phyloP scores from a whole-genome alignment of 139 green algal species.

The Monoraphidium neglectum region DNA sequence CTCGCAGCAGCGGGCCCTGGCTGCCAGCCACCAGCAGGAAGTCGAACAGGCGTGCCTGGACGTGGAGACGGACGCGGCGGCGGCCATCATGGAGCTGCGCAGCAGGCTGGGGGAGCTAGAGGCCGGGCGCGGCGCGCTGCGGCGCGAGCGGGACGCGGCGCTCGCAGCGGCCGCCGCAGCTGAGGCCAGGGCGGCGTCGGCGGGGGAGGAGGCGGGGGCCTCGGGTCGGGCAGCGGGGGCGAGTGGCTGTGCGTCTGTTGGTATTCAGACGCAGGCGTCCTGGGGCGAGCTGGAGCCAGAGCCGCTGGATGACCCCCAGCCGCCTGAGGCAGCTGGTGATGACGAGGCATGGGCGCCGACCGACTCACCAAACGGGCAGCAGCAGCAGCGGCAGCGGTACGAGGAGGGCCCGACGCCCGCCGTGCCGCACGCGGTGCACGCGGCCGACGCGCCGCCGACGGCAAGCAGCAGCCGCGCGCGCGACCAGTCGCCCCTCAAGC shows the following conservation, averaged over 20 bases:
- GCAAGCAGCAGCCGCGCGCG: slow-evolving; percentile 5
- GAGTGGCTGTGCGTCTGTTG: not conserved
- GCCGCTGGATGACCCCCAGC: not conserved
- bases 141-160: too few relatives aligned
- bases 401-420: not conserved
- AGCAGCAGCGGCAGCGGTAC: slow-evolving; percentile 4
- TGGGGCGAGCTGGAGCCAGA: too few relatives aligned
- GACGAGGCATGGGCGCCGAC: slow-evolving; percentile 7
- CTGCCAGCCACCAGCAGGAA: not conserved
- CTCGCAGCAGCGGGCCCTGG: not conserved
- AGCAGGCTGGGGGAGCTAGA: not conserved
- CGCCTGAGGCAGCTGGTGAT: slow-evolving; percentile 1
- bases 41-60: not conserved
- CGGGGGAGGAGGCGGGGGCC: not conserved
- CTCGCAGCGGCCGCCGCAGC: not conserved
- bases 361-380: not conserved
- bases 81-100: not conserved
- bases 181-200: not conserved
- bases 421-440: not conserved
- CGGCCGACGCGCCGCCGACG: not conserved
- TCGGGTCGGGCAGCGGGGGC: not conserved
- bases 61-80: not conserved
- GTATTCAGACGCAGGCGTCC: too few relatives aligned
- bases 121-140: too few relatives aligned
- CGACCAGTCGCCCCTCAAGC: too few relatives aligned